A percentile compares a stretch with the other conserved stretches of the same genome.
phyloP scores from a whole-genome alignment of 192 early-diverging fungal genomes.

The Dissophora globulifera region DNA sequence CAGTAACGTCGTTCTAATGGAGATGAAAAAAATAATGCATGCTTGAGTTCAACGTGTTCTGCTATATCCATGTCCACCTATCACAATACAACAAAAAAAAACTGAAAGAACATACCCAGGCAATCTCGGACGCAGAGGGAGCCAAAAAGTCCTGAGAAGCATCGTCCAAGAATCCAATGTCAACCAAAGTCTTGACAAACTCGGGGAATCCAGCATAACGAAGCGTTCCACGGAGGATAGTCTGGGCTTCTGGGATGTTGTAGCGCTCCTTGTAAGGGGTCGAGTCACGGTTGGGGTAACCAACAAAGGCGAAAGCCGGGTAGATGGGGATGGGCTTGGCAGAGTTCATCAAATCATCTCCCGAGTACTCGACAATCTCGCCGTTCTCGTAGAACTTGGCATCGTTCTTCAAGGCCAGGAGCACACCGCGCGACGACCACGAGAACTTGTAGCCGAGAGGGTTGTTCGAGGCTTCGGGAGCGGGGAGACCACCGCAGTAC shows the following conservation, averaged over 20 bases:
- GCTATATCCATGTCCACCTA: too few species aligned
- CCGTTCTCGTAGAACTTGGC: slow-evolving; percentile 93
- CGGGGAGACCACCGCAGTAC: slow-evolving; percentile 98
- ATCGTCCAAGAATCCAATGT: slow-evolving; percentile 92
- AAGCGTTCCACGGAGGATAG: slow-evolving; percentile 94
- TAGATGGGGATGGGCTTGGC: slow-evolving; percentile 91
- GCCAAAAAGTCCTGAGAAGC: slow-evolving; percentile 69
- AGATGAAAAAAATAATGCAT: neutral
- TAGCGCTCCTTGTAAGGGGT: slow-evolving; percentile 94
- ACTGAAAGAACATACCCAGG: slow-evolving; percentile 83
- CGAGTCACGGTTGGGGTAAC: slow-evolving; percentile 98
- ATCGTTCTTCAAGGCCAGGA: slow-evolving; percentile 93
- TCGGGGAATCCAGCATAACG: slow-evolving; percentile 97
- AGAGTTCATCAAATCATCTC: slow-evolving; percentile 89
- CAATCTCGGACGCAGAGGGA: slow-evolving; percentile 62
- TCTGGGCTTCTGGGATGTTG: slow-evolving; percentile 92
- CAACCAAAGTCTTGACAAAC: slow-evolving; percentile 94
- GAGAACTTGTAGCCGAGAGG: slow-evolving; percentile 99
- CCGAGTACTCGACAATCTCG: slow-evolving; percentile 84
- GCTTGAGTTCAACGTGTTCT: too few species aligned
- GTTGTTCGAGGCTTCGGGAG: slow-evolving; percentile 96
- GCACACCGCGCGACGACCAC: slow-evolving; percentile 98
- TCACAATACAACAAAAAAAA: too few species aligned
- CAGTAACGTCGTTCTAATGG: slow-evolving; percentile 71
- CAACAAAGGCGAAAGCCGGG: slow-evolving; percentile 95